These are phyloP conservation scores for Falciphora oryzae DNA, from an alignment of 2,329 filamentous ascomycete species.

Conservation along the genomic window DNA sequence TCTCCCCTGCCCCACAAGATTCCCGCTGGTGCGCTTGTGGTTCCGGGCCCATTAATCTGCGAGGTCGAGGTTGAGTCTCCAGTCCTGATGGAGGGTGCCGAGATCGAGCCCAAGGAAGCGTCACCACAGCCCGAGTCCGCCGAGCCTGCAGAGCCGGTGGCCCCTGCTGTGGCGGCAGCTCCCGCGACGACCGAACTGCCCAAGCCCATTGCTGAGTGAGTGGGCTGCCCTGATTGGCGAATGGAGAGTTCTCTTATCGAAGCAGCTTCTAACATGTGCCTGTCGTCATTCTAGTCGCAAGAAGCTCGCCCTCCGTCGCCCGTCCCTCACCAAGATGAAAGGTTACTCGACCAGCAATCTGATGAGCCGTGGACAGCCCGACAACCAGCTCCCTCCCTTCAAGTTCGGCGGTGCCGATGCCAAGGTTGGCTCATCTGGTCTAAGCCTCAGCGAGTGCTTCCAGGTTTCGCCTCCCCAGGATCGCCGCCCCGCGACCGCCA, in stretches of 20 bases:
- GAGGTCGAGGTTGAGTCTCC: slow-evolving; percentile 8
- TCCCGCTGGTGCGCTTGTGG: slow-evolving; percentile 2
- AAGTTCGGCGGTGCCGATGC: slow-evolving; percentile 52
- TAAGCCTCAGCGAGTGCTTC: slow-evolving; percentile 76
- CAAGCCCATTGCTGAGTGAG: slow-evolving; percentile 50
- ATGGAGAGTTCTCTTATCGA: slow-evolving; percentile 12
- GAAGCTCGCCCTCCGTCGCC: slow-evolving; percentile 64
- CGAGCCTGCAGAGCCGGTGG: slow-evolving; percentile 35
- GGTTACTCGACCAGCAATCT: slow-evolving; percentile 62
- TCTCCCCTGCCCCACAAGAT: slow-evolving; percentile 86
- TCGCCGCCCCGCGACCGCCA: slow-evolving; percentile 53
- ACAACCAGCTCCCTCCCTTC: slow-evolving; percentile 66
- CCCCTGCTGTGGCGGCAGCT: slow-evolving; percentile 33
- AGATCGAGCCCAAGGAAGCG: slow-evolving; percentile 30
- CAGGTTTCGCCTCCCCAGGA: slow-evolving; percentile 72
- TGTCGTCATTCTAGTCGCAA: slow-evolving; percentile 46
- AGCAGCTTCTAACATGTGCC: slow-evolving; percentile 16
- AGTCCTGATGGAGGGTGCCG: slow-evolving; percentile 4
- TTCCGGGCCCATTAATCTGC: slow-evolving; percentile 4
- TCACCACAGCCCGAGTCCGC: slow-evolving; percentile 50
- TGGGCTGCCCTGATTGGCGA: slow-evolving; percentile 15
- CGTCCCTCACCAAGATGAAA: slow-evolving; percentile 70
- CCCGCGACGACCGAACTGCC: slow-evolving; percentile 43
- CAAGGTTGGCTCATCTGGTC: slow-evolving; percentile 38
- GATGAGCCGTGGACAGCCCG: slow-evolving; percentile 52